Conservation (phyloP, 179 eudicot species). For the Vitellaria paradoxa region DNA sequence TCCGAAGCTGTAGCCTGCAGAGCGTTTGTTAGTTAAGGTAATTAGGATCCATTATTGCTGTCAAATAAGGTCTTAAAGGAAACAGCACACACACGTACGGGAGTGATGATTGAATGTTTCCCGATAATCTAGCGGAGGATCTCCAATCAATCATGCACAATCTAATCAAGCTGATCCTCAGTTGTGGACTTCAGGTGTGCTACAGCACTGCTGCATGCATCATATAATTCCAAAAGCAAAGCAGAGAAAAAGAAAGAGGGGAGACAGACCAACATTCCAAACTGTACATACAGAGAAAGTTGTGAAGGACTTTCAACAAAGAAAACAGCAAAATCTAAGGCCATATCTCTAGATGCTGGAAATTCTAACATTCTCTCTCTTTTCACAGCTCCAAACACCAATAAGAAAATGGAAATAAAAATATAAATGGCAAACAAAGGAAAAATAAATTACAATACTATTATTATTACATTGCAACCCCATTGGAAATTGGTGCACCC, state of each 20-base stretch:
- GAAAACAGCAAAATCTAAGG: not conserved
- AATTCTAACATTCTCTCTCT: too few relatives aligned
- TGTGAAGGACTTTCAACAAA: not conserved
- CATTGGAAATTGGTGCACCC: conserved; percentile 36
- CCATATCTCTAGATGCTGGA: too few relatives aligned
- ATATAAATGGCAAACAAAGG: not conserved
- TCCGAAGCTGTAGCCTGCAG: too few relatives aligned
- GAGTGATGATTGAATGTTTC: not conserved
- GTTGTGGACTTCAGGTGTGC: conserved; percentile 5
- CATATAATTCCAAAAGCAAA: not conserved
- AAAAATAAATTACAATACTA: not conserved
- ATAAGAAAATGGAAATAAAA: too few relatives aligned
- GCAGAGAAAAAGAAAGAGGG: too few relatives aligned
- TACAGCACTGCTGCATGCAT: too few relatives aligned
- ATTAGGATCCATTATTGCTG: not conserved
- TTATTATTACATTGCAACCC: not conserved
- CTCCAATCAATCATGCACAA: conserved; percentile 5
- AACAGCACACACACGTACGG: too few relatives aligned
- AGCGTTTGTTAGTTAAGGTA: too few relatives aligned
- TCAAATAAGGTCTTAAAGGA: not conserved
- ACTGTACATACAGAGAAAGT: conserved; percentile 12
- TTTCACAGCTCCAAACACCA: too few relatives aligned
- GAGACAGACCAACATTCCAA: conserved; percentile 20
- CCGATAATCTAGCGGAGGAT: not conserved
- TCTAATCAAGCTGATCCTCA: not conserved